A percentile compares a stretch with the other conserved stretches of the same genome.
Evolutionary conservation across 257 asterid species (phyloP).

Genomic region (Solanum sejunctum): DNA sequence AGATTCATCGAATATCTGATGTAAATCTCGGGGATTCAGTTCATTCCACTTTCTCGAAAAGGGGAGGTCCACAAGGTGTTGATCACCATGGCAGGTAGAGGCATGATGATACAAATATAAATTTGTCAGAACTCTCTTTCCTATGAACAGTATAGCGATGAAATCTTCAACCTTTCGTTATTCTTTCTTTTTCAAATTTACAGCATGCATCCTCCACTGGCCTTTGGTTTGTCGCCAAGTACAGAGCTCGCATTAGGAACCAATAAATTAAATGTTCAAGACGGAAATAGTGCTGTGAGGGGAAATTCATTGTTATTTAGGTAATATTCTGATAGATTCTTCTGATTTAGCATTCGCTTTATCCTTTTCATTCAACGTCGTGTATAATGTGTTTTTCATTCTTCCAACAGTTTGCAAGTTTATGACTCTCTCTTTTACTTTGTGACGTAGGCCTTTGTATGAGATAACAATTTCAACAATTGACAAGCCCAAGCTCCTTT

Average conservation of each 20-base stretch:
- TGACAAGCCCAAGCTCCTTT: slow-evolving; percentile 88
- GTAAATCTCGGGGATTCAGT: slow-evolving; percentile 34
- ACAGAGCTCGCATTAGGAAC: slow-evolving; percentile 30
- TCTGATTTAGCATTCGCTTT: slow-evolving; percentile 21
- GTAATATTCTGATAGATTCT: slow-evolving; percentile 64
- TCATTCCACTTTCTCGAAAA: slow-evolving; percentile 23
- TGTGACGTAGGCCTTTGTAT: slow-evolving; percentile 45
- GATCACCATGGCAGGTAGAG: slow-evolving; percentile 24
- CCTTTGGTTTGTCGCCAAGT: slow-evolving; percentile 43
- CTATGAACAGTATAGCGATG: neutral
- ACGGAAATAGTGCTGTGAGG: slow-evolving; percentile 38
- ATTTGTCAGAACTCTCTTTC: neutral
- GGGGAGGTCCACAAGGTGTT: slow-evolving; percentile 17
- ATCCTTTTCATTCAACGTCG: slow-evolving; percentile 1
- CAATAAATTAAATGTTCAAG: slow-evolving; percentile 21
- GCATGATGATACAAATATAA: neutral
- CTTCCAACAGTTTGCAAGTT: neutral
- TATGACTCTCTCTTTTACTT: neutral
- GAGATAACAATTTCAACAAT: slow-evolving; percentile 74
- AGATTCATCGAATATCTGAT: slow-evolving; percentile 48
- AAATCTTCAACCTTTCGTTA: neutral
- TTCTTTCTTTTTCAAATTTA: neutral
- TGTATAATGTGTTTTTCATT: neutral
- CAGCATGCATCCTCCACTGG: slow-evolving; percentile 62
- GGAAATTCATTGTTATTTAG: slow-evolving; percentile 40